Conservation (phyloP, 805 yeast species). For the Barnettozyma sucrosica region DNA sequence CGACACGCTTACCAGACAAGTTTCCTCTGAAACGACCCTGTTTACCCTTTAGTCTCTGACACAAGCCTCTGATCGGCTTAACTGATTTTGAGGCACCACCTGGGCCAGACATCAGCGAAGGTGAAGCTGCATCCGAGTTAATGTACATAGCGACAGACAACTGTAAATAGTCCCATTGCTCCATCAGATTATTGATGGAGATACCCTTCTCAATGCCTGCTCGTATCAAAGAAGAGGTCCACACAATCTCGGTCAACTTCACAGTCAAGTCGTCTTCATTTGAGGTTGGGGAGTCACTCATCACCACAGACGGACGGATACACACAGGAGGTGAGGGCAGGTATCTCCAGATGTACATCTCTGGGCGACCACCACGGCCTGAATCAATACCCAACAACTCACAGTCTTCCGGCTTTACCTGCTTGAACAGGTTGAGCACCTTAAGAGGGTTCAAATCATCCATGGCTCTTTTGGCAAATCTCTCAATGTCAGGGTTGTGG, state of each 20-base stretch:
- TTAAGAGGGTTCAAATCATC: conserved; percentile 94
- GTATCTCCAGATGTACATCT: conserved; percentile 94
- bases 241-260: conserved; percentile 90
- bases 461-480: conserved; percentile 76
- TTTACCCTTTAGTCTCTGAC: conserved; percentile 96
- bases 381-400: conserved; percentile 90
- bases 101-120: conserved; percentile 69
- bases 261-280: conserved; percentile 98
- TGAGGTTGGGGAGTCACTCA: conserved; percentile 83
- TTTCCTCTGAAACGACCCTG: conserved; percentile 99
- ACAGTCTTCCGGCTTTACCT: conserved; percentile 80
- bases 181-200: conserved; percentile 89
- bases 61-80: conserved; percentile 84
- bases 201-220: conserved; percentile 96
- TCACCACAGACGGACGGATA: conserved; percentile 92
- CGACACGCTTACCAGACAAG: conserved; percentile 96
- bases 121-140: conserved; percentile 88
- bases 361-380: conserved; percentile 86
- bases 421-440: conserved; percentile 81
- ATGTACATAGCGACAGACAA: conserved; percentile 95
- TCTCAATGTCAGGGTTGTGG: conserved; percentile 82
- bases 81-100: conserved; percentile 47
- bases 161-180: conserved; percentile 97
- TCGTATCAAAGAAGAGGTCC: conserved; percentile 90
- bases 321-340: conserved; percentile 99